Conservation (phyloP, 2,329 filamentous ascomycete genomes). For the Colletotrichum shisoi region DNA sequence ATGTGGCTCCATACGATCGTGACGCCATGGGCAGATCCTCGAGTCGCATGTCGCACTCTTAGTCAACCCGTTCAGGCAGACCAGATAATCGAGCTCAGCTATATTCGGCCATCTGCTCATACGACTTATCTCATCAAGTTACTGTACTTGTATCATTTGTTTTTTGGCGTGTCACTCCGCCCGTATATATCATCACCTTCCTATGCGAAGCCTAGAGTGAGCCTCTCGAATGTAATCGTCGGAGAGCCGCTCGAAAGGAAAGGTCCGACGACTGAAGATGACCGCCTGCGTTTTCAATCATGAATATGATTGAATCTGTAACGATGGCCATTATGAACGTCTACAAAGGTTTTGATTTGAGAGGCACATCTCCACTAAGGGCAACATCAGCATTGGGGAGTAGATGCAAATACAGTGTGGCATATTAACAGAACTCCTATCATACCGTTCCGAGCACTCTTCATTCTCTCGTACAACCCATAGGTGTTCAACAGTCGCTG, state of each 20-base stretch:
- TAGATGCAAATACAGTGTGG: neutral
- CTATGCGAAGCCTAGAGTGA: neutral
- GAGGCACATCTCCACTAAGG: neutral
- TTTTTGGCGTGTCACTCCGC: neutral
- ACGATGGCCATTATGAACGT: neutral
- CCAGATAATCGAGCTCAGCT: neutral
- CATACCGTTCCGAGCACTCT: neutral
- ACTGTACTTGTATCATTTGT: too few species aligned
- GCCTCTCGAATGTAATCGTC: neutral
- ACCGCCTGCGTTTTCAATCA: neutral
- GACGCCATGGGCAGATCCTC: constrained; percentile 2
- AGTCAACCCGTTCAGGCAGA: too few species aligned
- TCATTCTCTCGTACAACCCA: too few species aligned
- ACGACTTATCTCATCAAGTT: too few species aligned
- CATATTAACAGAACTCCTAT: neutral
- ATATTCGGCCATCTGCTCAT: neutral
- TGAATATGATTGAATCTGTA: too few species aligned
- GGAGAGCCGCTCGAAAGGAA: neutral
- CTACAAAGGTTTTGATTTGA: neutral
- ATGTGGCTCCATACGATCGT: neutral
- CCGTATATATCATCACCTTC: neutral
- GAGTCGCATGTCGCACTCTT: constrained; percentile 5
- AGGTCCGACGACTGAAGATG: too few species aligned
- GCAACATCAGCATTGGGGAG: neutral
- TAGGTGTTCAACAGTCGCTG: too few species aligned